These are phyloP conservation scores for Candida silvatica DNA, from an alignment of 805 yeast species.

Conservation along the genomic window DNA sequence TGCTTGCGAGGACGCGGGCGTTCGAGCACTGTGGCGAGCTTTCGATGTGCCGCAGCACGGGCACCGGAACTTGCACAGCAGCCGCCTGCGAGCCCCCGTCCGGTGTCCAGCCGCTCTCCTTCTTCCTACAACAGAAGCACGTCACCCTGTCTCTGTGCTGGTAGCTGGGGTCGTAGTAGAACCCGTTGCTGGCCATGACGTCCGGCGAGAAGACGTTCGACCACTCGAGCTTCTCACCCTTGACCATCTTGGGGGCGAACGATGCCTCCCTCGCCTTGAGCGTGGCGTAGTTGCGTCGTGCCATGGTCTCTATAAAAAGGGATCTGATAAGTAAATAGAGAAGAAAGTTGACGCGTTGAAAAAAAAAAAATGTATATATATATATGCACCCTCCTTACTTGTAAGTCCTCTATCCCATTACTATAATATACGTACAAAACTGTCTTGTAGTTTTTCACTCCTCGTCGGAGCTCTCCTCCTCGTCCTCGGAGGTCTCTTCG, in stretches of 20 bases:
- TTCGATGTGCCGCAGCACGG: conserved; percentile 15
- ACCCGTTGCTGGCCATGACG: conserved; percentile 47
- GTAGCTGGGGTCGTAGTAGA: conserved; percentile 46
- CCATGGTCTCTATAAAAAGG: too few species aligned
- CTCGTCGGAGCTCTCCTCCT: conserved; percentile 30
- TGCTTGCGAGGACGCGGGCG: conserved; percentile 12
- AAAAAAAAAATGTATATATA: too few species aligned
- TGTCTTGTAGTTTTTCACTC: too few species aligned
- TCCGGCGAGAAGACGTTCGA: conserved; percentile 15
- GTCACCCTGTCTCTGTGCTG: conserved; percentile 40
- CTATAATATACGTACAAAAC: neutral
- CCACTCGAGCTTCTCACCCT: conserved; percentile 23
- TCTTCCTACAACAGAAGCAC: conserved; percentile 49
- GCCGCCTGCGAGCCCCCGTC: neutral
- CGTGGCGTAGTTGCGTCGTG: neutral
- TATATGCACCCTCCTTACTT: too few species aligned
- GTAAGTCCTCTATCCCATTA: too few species aligned
- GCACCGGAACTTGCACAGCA: conserved; percentile 9
- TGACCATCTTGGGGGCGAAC: conserved; percentile 9
- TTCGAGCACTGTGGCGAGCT: conserved; percentile 20
- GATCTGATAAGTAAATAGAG: too few species aligned
- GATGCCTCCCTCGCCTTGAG: conserved; percentile 3
- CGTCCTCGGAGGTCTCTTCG: conserved; percentile 70
- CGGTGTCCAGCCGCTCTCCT: conserved; percentile 48
- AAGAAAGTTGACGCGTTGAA: too few species aligned